Evolutionary conservation across 108 stramenopile genomes (phyloP).

Genomic region (Cylindrotheca fusiformis): DNA sequence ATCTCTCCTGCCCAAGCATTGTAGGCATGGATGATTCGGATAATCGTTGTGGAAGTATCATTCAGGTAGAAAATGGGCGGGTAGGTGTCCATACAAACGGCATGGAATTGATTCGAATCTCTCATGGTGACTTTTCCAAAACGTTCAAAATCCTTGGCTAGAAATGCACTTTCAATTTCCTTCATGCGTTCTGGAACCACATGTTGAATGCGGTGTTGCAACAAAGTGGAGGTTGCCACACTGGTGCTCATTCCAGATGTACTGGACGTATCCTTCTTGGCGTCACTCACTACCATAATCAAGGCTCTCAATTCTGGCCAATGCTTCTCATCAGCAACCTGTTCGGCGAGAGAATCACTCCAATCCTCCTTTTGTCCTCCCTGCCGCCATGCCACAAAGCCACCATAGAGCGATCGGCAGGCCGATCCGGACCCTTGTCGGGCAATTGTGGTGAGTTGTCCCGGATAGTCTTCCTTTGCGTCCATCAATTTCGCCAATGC

Average conservation of each 20-base stretch:
- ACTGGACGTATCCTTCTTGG: conserved; percentile 94
- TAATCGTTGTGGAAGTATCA: conserved; percentile 70
- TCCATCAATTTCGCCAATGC: conserved; percentile 77
- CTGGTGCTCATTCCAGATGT: conserved; percentile 94
- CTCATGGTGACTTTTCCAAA: conserved; percentile 96
- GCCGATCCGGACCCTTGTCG: conserved; percentile 94
- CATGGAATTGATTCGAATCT: conserved; percentile 98
- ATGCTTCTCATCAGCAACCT: conserved; percentile 86
- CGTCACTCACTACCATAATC: conserved; percentile 90
- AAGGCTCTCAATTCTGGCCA: conserved; percentile 96
- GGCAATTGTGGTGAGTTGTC: conserved; percentile 91
- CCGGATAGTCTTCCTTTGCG: conserved; percentile 75
- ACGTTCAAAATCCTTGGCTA: conserved; percentile 82
- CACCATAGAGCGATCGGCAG: conserved; percentile 94
- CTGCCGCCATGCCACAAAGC: conserved; percentile 94
- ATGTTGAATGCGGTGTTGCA: conserved; percentile 76
- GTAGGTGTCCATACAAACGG: conserved; percentile 98
- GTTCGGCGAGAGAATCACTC: conserved; percentile 88
- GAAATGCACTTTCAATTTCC: conserved; percentile 85
- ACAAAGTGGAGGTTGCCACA: conserved; percentile 82
- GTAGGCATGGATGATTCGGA: conserved; percentile 81
- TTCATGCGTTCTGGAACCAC: conserved; percentile 87
- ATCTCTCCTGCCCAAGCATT: conserved; percentile 82
- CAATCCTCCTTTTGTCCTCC: conserved; percentile 58
- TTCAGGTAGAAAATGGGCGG: conserved; percentile 99